These are phyloP conservation scores for Juglanconis sp. DNA, from an alignment of 2,329 filamentous ascomycete genomes.

Conservation along the genomic window DNA sequence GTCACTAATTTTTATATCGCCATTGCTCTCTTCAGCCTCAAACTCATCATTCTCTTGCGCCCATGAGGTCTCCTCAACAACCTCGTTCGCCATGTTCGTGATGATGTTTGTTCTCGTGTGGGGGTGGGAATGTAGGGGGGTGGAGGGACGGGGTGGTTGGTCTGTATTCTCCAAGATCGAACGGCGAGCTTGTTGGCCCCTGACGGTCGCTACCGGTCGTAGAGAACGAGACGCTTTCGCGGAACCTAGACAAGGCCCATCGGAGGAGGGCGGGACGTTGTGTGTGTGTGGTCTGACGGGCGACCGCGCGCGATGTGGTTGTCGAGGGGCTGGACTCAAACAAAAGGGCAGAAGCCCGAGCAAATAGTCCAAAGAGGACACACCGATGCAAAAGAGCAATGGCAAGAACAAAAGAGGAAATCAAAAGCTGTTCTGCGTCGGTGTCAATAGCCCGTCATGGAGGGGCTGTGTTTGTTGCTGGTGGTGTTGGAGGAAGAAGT, in stretches of 20 bases:
- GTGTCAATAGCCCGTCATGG: too few relatives aligned
- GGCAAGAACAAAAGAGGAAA: background rate
- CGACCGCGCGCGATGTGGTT: background rate
- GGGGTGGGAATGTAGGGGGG: background rate
- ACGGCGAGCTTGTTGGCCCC: too few relatives aligned
- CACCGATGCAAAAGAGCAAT: background rate
- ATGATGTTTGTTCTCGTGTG: slow-evolving; percentile 11
- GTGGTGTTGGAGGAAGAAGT: too few relatives aligned
- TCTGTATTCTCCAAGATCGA: background rate
- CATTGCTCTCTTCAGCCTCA: slow-evolving; percentile 46
- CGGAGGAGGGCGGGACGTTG: background rate
- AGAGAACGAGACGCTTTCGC: too few relatives aligned
- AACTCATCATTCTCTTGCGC: slow-evolving; percentile 51
- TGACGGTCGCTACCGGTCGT: too few relatives aligned
- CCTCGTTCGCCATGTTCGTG: slow-evolving; percentile 14
- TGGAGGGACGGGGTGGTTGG: background rate
- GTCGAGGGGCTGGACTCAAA: background rate
- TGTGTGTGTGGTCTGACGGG: background rate
- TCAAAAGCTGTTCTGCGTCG: background rate
- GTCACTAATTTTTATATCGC: slow-evolving; percentile 38
- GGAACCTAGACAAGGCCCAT: slow-evolving; percentile 7
- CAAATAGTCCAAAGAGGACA: background rate
- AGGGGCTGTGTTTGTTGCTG: too few relatives aligned
- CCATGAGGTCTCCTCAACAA: slow-evolving; percentile 40
- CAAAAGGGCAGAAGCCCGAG: background rate